Evolutionary conservation across 2,329 filamentous ascomycete genomes (phyloP).

Genomic region (Pseudonectria buxi): DNA sequence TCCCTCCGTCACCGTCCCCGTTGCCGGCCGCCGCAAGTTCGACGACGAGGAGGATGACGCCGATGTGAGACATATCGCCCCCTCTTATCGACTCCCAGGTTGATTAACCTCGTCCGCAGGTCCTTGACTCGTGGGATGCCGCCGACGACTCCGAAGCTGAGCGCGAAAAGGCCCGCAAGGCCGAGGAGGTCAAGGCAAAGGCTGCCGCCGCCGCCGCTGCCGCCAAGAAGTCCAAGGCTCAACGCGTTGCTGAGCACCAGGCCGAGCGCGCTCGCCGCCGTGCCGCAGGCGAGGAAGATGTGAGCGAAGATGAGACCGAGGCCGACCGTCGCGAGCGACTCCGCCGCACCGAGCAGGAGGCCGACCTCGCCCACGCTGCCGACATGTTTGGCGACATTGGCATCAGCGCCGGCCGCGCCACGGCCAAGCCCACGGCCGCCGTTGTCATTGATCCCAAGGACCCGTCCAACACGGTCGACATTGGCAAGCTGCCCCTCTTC

Average conservation of each 20-base stretch:
- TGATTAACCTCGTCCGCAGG: slow-evolving; percentile 42
- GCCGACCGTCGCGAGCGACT: slow-evolving; percentile 68
- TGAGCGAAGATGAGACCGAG: slow-evolving; percentile 65
- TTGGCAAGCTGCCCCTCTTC: slow-evolving; percentile 75
- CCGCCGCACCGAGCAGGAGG: slow-evolving; percentile 73
- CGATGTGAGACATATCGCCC: slow-evolving; percentile 52
- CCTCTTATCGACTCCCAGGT: slow-evolving; percentile 3
- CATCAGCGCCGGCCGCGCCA: slow-evolving; percentile 58
- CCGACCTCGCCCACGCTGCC: slow-evolving; percentile 82
- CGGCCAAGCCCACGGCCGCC: slow-evolving; percentile 55
- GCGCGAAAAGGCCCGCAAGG: slow-evolving; percentile 89
- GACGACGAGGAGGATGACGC: slow-evolving; percentile 85
- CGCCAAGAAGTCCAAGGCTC: slow-evolving; percentile 81
- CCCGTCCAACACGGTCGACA: slow-evolving; percentile 72
- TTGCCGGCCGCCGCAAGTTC: slow-evolving; percentile 55
- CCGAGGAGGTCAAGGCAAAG: slow-evolving; percentile 77
- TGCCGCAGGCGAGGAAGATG: slow-evolving; percentile 48
- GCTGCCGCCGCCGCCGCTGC: slow-evolving; percentile 82
- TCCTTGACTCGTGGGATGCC: slow-evolving; percentile 94
- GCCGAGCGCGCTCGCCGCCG: slow-evolving; percentile 49
- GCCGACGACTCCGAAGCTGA: slow-evolving; percentile 96
- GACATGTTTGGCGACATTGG: slow-evolving; percentile 80
- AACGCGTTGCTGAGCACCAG: slow-evolving; percentile 77
- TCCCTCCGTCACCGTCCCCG: slow-evolving; percentile 30
- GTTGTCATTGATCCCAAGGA: slow-evolving; percentile 67